Evolutionary conservation across 352 stramenopile species (phyloP).

Genomic region (Aphanomyces astaci): DNA sequence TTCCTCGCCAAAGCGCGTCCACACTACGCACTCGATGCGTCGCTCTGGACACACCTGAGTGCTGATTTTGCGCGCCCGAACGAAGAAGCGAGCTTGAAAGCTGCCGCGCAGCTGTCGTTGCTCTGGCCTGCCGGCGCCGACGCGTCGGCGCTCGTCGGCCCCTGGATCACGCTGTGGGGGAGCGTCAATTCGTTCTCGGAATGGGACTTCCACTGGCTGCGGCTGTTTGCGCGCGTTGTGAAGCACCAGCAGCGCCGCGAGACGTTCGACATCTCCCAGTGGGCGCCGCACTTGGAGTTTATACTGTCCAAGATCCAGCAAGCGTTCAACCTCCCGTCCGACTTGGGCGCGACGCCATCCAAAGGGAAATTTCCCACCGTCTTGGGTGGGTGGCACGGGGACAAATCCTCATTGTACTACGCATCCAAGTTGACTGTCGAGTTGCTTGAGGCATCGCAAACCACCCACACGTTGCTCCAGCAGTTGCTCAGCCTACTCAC

Average conservation of each 20-base stretch:
- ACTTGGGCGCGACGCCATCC: conserved; percentile 55
- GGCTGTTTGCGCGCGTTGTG: conserved; percentile 49
- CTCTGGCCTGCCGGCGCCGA: conserved; percentile 26
- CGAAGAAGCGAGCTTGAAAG: conserved; percentile 49
- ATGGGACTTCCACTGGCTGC: conserved; percentile 72
- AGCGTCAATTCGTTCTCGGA: conserved; percentile 41
- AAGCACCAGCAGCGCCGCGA: conserved; percentile 35
- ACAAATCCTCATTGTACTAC: conserved; percentile 49
- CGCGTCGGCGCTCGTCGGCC: conserved; percentile 31
- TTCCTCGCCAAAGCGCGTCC: conserved; percentile 44
- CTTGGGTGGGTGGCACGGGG: conserved; percentile 41
- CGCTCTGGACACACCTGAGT: conserved; percentile 43
- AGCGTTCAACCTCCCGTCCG: conserved; percentile 48
- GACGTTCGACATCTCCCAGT: conserved; percentile 22
- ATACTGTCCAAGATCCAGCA: conserved; percentile 63
- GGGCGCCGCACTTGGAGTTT: conserved; percentile 41
- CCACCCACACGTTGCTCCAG: conserved; percentile 42
- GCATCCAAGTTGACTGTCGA: conserved; percentile 49
- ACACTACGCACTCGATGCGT: conserved; percentile 32
- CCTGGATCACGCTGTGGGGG: conserved; percentile 56
- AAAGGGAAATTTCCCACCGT: conserved; percentile 46
- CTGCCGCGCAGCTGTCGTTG: conserved; percentile 52
- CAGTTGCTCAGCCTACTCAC: conserved; percentile 51
- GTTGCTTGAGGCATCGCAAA: conserved; percentile 28
- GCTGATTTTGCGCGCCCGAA: conserved; percentile 36